Evolutionary conservation across 2,329 filamentous ascomycete species (phyloP).

Genomic region (Calonectria pauciramosa): DNA sequence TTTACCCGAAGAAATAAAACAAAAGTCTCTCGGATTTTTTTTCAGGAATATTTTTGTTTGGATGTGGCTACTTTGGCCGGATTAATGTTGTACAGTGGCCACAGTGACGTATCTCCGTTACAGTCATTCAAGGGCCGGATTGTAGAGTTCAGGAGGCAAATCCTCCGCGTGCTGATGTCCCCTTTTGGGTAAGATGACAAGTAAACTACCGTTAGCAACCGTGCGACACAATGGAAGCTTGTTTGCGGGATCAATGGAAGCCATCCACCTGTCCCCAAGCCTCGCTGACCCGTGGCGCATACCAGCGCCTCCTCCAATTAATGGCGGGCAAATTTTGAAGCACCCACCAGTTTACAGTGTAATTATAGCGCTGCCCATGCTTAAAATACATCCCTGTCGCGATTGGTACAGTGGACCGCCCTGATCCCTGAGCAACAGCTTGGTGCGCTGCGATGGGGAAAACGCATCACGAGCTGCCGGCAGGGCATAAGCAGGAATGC

Average conservation of each 20-base stretch:
- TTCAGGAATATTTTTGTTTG: background rate
- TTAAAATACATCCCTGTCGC: conserved; percentile 12
- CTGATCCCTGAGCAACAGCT: background rate
- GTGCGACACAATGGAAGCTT: background rate
- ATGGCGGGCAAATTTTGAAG: background rate
- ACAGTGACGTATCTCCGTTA: background rate
- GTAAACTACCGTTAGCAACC: background rate
- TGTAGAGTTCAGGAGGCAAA: background rate
- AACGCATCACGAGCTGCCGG: background rate
- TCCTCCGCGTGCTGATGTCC: background rate
- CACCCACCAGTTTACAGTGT: background rate
- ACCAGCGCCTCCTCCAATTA: background rate
- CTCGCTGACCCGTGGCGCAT: background rate
- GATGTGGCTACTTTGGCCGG: background rate
- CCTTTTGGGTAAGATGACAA: background rate
- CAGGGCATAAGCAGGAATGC: conserved; percentile 14
- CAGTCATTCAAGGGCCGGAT: background rate
- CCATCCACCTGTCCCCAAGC: background rate
- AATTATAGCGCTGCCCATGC: conserved; percentile 4
- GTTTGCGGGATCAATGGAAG: background rate
- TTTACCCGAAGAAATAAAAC: background rate
- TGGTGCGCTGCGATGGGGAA: background rate
- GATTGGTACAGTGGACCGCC: conserved; percentile 5
- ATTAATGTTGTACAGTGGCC: background rate
- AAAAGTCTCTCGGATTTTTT: background rate